Evolutionary conservation across 108 stramenopile species (phyloP).

Genomic region (Pelagomonas calceolata): DNA sequence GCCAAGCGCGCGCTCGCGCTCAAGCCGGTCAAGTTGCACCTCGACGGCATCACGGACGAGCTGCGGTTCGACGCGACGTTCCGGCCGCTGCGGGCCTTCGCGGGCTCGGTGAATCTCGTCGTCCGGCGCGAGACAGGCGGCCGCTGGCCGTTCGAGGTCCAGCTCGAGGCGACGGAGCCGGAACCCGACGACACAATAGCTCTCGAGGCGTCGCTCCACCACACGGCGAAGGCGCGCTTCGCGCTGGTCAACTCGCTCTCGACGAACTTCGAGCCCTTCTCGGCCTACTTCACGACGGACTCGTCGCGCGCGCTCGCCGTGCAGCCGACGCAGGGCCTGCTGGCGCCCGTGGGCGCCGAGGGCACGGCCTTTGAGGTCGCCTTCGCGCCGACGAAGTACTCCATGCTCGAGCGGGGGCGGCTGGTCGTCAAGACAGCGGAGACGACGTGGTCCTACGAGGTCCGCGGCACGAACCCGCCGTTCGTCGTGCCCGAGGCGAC

Average conservation of each 20-base stretch:
- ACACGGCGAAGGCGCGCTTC: constrained; percentile 22
- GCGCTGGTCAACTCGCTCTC: constrained; percentile 22
- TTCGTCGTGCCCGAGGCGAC: constrained; percentile 1
- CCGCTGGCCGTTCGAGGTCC: constrained; percentile 37
- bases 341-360: constrained; percentile 30
- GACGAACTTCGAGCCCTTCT: constrained; percentile 29
- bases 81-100: constrained; percentile 34
- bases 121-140: constrained; percentile 30
- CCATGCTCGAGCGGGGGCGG: constrained; percentile 21
- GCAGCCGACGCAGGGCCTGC: constrained; percentile 22
- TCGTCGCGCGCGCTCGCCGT: constrained; percentile 19
- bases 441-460: constrained; percentile 21
- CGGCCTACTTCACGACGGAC: constrained; percentile 23
- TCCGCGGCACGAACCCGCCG: constrained; percentile 17
- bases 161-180: constrained; percentile 32
- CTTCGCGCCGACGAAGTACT: constrained; percentile 42
- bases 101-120: constrained; percentile 20
- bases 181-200: constrained; percentile 38
- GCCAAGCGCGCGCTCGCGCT: constrained; percentile 18
- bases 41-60: constrained; percentile 14
- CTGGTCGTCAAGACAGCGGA: constrained; percentile 40
- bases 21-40: constrained; percentile 13
- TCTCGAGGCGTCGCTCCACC: constrained; percentile 25
- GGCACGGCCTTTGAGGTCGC: constrained; percentile 33
- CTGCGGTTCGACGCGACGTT: constrained; percentile 25